phyloP scores from a whole-genome alignment of 345 rosid genomes.

The Lepidium africanum region DNA sequence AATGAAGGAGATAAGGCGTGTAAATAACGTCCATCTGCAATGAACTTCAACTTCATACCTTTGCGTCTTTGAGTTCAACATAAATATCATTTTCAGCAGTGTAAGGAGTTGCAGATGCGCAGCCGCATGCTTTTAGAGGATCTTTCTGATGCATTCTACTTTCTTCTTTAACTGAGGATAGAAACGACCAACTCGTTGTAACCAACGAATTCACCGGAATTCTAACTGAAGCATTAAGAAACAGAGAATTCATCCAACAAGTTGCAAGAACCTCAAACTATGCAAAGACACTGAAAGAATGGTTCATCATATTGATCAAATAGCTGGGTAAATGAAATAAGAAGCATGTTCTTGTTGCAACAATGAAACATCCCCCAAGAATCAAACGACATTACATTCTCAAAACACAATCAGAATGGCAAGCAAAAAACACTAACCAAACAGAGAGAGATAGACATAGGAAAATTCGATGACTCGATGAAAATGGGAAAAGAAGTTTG shows the following conservation, averaged over 20 bases:
- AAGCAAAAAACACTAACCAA: too few species aligned
- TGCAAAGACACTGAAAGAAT: neutral
- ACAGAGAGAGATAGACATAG: too few species aligned
- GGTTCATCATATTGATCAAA: neutral
- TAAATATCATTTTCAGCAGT: slow-evolving; percentile 32
- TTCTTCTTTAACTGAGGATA: slow-evolving; percentile 40
- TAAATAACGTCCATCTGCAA: neutral
- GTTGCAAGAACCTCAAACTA: neutral
- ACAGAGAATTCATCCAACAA: neutral
- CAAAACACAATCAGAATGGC: too few species aligned
- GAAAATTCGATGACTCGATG: neutral
- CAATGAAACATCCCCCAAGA: too few species aligned
- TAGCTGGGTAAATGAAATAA: neutral
- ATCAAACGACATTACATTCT: too few species aligned
- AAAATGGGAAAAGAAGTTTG: slow-evolving; percentile 18
- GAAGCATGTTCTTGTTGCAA: neutral
- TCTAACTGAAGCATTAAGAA: slow-evolving; percentile 34
- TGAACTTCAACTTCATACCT: slow-evolving; percentile 18
- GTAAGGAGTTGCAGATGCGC: slow-evolving; percentile 30
- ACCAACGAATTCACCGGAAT: slow-evolving; percentile 38
- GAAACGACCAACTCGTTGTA: slow-evolving; percentile 35
- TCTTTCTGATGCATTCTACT: slow-evolving; percentile 23
- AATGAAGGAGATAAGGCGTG: neutral
- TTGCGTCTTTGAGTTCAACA: slow-evolving; percentile 26
- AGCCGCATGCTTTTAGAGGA: slow-evolving; percentile 26